phyloP scores from a whole-genome alignment of 2,329 filamentous ascomycete species.

The Cadophora sp. region DNA sequence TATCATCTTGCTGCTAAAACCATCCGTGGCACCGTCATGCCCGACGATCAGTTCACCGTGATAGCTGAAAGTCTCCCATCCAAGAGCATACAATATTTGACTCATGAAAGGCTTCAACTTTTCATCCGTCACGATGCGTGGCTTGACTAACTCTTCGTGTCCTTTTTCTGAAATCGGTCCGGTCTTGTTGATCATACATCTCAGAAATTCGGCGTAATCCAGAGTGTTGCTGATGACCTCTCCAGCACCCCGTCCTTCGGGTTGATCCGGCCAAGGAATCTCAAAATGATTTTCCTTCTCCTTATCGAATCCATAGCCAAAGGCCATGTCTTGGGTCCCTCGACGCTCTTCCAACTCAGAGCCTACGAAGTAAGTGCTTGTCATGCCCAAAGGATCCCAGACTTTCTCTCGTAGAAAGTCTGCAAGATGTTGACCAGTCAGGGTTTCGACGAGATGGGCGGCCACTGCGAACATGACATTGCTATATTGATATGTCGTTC shows the following conservation, averaged over 20 bases:
- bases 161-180: slow-evolving; percentile 28
- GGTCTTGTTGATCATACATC: slow-evolving; percentile 27
- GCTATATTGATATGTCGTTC: slow-evolving; percentile 54
- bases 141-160: slow-evolving; percentile 31
- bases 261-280: slow-evolving; percentile 23
- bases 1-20: slow-evolving; percentile 28
- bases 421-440: slow-evolving; percentile 47
- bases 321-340: slow-evolving; percentile 19
- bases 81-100: slow-evolving; percentile 27
- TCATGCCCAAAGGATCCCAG: slow-evolving; percentile 54
- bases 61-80: slow-evolving; percentile 28
- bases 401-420: slow-evolving; percentile 49
- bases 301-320: slow-evolving; percentile 26
- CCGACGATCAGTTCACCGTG: slow-evolving; percentile 27
- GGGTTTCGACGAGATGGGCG: slow-evolving; percentile 52
- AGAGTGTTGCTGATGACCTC: slow-evolving; percentile 26
- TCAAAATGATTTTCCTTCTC: slow-evolving; percentile 16
- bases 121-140: slow-evolving; percentile 24
- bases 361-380: slow-evolving; percentile 45
- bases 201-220: slow-evolving; percentile 30
- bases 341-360: slow-evolving; percentile 16
- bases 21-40: slow-evolving; percentile 26
- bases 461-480: slow-evolving; percentile 56
- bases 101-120: slow-evolving; percentile 20
- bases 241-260: slow-evolving; percentile 30